phyloP scores from a whole-genome alignment of 225 moss, liverwort and hornwort species.

The Takakia lepidozioides region DNA sequence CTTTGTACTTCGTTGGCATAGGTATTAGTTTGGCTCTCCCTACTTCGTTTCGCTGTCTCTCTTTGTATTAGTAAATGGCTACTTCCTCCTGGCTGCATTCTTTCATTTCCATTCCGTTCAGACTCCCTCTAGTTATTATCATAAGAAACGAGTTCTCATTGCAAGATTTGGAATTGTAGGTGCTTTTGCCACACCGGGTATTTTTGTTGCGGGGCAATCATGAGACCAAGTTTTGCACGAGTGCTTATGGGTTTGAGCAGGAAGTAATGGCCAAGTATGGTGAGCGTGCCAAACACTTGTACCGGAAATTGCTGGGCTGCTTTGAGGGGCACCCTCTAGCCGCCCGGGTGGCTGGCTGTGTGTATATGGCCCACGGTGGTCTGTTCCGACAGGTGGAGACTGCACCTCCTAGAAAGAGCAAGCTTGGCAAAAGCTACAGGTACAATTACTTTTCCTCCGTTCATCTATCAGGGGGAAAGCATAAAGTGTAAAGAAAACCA shows the following conservation, averaged over 20 bases:
- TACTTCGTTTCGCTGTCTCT: too few species aligned
- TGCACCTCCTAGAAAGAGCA: conserved; percentile 49
- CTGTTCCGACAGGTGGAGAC: conserved; percentile 77
- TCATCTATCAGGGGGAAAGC: conserved; percentile 1
- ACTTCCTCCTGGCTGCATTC: too few species aligned
- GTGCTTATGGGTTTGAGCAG: conserved; percentile 97
- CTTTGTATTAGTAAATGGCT: too few species aligned
- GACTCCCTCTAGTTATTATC: too few species aligned
- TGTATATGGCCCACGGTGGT: conserved; percentile 94
- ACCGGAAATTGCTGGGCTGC: conserved; percentile 83
- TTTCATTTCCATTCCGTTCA: too few species aligned
- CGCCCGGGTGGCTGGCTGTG: conserved; percentile 89
- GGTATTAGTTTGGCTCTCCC: too few species aligned
- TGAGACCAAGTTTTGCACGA: conserved; percentile 97
- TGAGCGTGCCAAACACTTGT: conserved; percentile 73
- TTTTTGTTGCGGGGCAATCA: conserved; percentile 91
- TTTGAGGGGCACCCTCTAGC: conserved; percentile 96
- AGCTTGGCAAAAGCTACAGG: conserved; percentile 55
- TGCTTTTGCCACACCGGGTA: conserved; percentile 72
- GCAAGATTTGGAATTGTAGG: conserved; percentile 26
- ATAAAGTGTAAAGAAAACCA: too few species aligned
- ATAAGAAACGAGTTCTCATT: too few species aligned
- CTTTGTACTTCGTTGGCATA: too few species aligned
- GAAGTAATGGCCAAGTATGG: conserved; percentile 88
- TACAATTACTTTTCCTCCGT: conserved; percentile 1